Base-by-base conservation (phyloP, 176 grass and related monocot genomes). In the Rhynchospora pubera region DNA sequence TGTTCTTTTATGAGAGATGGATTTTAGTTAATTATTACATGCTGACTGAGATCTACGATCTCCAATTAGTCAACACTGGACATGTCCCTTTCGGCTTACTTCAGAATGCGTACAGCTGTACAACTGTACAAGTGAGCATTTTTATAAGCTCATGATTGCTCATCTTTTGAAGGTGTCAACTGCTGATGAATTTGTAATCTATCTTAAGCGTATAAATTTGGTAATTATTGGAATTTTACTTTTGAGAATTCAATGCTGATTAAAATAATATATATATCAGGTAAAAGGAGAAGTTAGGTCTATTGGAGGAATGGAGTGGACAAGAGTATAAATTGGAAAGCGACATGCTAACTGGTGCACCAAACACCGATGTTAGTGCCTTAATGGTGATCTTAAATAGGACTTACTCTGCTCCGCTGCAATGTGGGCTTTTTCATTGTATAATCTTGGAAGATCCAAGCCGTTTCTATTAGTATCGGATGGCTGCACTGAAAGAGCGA, bases 21-120 rank as follows among this genome's bases (percentile, higher is more conserved):
- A 77, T 18, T 76, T 56, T 77, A 77, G 50, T 77, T 56, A 52
- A 77, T 77, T 56, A 77, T 69, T 28, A 23, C 45, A 61, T 51
- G 10, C 72, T 53, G 47, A 75, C 22, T 51, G 7, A 18, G 72
- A 53, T 55, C 8, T 30, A 6, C 53, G 16, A 70, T 10, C 72
- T 32, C 72, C 72, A 77, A 15, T 55, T 77, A 0, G 5, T 24
- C 15, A 9, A 53, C 47, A 77, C 72, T 77, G 72, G 50, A 32
- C 13, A 56, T 32, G 0, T 77, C 48, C 12, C 24, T 56, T 77
- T 56, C 6, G 0, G 14, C 48, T 51, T 9, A 9, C 21, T 75
- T 52, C 22, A 32, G 50, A 77, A 77, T 56, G 23, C 50, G 50
- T 77, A 56, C 10, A 51, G 1, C 6, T 39, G 50, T 77, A 56